Conservation (phyloP, 2,329 filamentous ascomycete species). For the Neocatenulostroma microsporum region DNA sequence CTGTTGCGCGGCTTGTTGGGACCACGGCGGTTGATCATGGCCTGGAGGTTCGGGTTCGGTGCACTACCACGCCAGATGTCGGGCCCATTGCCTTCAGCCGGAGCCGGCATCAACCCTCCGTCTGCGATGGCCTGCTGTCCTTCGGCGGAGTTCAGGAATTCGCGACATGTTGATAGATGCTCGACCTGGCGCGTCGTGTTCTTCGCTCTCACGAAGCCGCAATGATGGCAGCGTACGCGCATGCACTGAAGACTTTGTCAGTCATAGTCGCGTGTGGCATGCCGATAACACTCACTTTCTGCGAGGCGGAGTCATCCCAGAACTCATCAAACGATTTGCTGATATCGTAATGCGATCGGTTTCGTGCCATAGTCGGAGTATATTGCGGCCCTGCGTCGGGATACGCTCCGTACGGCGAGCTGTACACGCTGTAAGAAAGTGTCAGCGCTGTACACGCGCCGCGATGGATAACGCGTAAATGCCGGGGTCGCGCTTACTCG, state of each 20-base stretch:
- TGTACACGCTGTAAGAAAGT: constrained; percentile 4
- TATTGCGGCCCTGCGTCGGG: constrained; percentile 10
- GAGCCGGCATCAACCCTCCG: constrained; percentile 19
- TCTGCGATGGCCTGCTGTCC: constrained; percentile 31
- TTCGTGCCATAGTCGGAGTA: constrained; percentile 18
- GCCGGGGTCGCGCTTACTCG: constrained; percentile 15
- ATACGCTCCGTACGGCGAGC: constrained; percentile 9
- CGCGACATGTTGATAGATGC: constrained; percentile 40
- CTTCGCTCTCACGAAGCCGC: constrained; percentile 44
- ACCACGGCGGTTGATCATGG: constrained; percentile 17
- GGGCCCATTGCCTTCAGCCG: constrained; percentile 10
- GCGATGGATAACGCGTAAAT: too few species aligned
- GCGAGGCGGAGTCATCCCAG: constrained; percentile 21
- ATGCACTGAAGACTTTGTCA: constrained; percentile 41
- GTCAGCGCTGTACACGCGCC: too few species aligned
- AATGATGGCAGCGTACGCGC: constrained; percentile 43
- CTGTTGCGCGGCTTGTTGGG: constrained; percentile 22
- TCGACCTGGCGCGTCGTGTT: constrained; percentile 47
- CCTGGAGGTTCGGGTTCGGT: constrained; percentile 43
- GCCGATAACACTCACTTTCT: too few species aligned
- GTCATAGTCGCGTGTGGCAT: too few species aligned
- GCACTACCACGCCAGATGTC: constrained; percentile 40
- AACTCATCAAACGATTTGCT: constrained; percentile 25
- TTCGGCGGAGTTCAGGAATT: constrained; percentile 38
- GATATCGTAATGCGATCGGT: too few species aligned